A percentile compares a stretch with the other conserved stretches of the same genome.
phyloP scores from a whole-genome alignment of 257 asterid species.

The Cinchona pubescens region DNA sequence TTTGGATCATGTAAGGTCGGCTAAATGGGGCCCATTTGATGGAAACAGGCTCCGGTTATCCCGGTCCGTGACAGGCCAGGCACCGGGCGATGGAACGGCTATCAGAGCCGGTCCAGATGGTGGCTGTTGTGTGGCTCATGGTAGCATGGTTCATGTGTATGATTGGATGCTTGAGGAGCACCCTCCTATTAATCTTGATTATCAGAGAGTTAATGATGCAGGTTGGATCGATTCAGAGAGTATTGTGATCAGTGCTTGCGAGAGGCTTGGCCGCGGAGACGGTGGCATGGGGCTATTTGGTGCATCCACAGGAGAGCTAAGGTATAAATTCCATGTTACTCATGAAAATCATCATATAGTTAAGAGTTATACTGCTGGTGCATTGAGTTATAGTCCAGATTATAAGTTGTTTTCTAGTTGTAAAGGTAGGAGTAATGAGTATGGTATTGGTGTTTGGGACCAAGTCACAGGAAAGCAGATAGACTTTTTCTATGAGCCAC shows the following conservation, averaged over 20 bases:
- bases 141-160: constrained; percentile 87
- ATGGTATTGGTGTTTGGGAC: constrained; percentile 94
- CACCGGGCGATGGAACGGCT: constrained; percentile 91
- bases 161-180: constrained; percentile 92
- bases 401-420: constrained; percentile 79
- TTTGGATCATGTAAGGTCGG: constrained; percentile 67
- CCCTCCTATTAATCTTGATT: constrained; percentile 73
- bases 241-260: constrained; percentile 77
- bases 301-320: constrained; percentile 54
- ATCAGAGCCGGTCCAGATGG: constrained; percentile 91
- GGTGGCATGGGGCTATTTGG: constrained; percentile 88
- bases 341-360: constrained; percentile 67
- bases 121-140: constrained; percentile 92
- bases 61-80: constrained; percentile 54
- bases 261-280: constrained; percentile 71
- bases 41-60: constrained; percentile 62
- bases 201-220: constrained; percentile 82
- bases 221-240: constrained; percentile 65
- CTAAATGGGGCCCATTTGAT: constrained; percentile 83
- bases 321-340: constrained; percentile 62
- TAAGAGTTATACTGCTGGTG: constrained; percentile 81
- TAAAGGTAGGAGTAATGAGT: constrained; percentile 82
- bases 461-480: constrained; percentile 72
- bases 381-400: constrained; percentile 62
- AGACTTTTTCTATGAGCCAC: constrained; percentile 82